Base-by-base conservation (phyloP, 1,284 basidiomycete species). In the Moniliophthora roreri region DNA sequence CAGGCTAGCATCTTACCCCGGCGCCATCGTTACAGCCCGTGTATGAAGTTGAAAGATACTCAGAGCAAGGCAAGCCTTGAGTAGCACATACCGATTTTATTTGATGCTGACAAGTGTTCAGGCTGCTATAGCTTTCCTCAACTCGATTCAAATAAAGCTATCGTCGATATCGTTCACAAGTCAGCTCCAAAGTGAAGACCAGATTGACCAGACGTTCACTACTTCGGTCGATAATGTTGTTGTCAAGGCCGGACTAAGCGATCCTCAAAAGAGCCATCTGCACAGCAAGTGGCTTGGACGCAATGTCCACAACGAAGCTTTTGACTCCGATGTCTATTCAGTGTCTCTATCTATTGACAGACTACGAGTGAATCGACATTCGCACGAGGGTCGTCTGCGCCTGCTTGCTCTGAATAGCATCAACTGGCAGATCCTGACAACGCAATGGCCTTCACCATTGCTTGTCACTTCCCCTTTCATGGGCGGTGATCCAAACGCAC, bases 381-480 rank as follows among this genome's bases (percentile, higher is more conserved):
- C 69, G 15, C 56, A 55, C 16, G 61, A 65, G 18, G 69, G 72
- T 54, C 67, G 68, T 35, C 64, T 76, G 47, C 77, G 74, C 4
- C 60, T 88, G 26, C 54, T 82, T 45, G 73, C 69, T 20, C 53
- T 84, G n/a, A 73, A 75, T 13, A 64, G 67, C 2, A 58, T 80
- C 24, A 63, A 72, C 35, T 58, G 81, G 20, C 69, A 79, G 39
- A 63, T 72, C 2, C 65, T 88, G 23, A 63, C 75, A 16, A 79
- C 78, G 2, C 80, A 85, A 62, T 89, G 85, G 84, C 81, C 84
- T 8, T 66, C 74, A 26, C 77, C 79, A 15, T 79, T 77, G 71
- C 66, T 84, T 23, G 66, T 69, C 28, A 67, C 77, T 3, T 71
- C 78, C 4, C 66, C 73, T n/a, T 79, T 81, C 62, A 66, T 85